These are phyloP conservation scores for Mixia osmundae DNA, from an alignment of 1,284 basidiomycete genomes.

Conservation along the genomic window DNA sequence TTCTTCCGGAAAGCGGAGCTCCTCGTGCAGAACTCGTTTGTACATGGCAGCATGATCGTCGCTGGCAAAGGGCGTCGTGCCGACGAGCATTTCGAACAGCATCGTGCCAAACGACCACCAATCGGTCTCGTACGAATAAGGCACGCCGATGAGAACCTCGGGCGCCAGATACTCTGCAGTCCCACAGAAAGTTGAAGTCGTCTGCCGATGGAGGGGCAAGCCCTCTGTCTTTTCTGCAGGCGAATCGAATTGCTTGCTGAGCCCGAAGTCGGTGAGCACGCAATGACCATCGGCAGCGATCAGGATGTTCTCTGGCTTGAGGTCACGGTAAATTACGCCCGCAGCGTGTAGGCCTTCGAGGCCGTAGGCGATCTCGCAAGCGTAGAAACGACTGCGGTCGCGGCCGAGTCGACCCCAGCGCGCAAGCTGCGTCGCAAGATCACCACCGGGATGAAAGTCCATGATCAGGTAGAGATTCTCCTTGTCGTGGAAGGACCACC, in stretches of 20 bases:
- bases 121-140: conserved; percentile 85
- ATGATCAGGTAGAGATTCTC: conserved; percentile 80
- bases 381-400: conserved; percentile 82
- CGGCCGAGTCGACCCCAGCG: conserved; percentile 77
- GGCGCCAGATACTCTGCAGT: conserved; percentile 56
- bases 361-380: conserved; percentile 84
- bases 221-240: not conserved
- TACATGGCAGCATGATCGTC: conserved; percentile 90
- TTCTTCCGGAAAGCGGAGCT: conserved; percentile 68
- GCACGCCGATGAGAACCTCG: conserved; percentile 58
- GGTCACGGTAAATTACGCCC: conserved; percentile 32
- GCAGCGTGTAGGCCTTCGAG: conserved; percentile 69
- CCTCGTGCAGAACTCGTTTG: conserved; percentile 63
- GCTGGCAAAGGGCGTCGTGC: conserved; percentile 80
- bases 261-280: conserved; percentile 83
- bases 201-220: conserved; percentile 20
- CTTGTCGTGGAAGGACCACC: conserved; percentile 89
- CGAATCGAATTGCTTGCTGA: conserved; percentile 24
- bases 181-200: conserved; percentile 63
- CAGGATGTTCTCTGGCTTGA: conserved; percentile 41
- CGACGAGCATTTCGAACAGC: conserved; percentile 81
- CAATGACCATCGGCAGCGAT: conserved; percentile 83
- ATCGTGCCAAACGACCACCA: conserved; percentile 98
- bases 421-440: conserved; percentile 84
- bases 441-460: conserved; percentile 91